Conservation (phyloP, 305 asterid genomes). For the Ajuga reptans region DNA sequence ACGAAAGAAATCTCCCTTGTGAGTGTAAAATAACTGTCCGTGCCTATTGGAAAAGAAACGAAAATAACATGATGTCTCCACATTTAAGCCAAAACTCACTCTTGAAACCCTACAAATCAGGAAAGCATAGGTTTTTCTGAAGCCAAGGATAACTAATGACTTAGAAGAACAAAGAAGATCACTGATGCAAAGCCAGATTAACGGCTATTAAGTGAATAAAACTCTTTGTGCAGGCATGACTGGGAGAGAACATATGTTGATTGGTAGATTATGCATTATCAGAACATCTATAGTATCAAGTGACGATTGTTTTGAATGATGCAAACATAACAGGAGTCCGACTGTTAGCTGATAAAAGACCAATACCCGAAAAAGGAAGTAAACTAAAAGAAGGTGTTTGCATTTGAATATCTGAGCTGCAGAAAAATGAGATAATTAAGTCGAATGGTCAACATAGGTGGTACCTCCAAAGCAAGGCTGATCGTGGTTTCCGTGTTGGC, state of each 20-base stretch:
- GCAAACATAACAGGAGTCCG: conserved; percentile 3
- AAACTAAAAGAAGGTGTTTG: not conserved
- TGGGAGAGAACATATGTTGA: conserved; percentile 4
- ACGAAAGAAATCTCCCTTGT: conserved; percentile 22
- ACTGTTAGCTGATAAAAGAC: conserved; percentile 7
- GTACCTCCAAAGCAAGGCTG: conserved; percentile 97
- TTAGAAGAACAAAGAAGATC: conserved; percentile 1
- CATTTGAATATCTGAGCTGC: not conserved
- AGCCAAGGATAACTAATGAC: not conserved
- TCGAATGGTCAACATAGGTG: conserved; percentile 23
- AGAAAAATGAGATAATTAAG: conserved; percentile 16
- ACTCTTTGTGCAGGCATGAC: conserved; percentile 8
- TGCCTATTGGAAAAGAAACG: conserved; percentile 18
- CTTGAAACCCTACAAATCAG: conserved; percentile 11
- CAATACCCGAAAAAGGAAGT: not conserved
- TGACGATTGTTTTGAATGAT: not conserved
- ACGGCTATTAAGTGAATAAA: conserved; percentile 11
- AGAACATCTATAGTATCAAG: conserved; percentile 1
- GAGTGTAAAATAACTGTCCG: conserved; percentile 14
- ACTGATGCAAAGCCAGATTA: conserved; percentile 6
- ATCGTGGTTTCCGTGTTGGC: conserved; percentile 75
- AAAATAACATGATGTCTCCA: conserved; percentile 3
- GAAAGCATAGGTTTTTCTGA: conserved; percentile 1
- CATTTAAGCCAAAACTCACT: not conserved
- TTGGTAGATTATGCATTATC: not conserved